A percentile compares a stretch with the other conserved stretches of the same genome.
Conservation (phyloP, 345 rosid species). For the Lepidium didymum region DNA sequence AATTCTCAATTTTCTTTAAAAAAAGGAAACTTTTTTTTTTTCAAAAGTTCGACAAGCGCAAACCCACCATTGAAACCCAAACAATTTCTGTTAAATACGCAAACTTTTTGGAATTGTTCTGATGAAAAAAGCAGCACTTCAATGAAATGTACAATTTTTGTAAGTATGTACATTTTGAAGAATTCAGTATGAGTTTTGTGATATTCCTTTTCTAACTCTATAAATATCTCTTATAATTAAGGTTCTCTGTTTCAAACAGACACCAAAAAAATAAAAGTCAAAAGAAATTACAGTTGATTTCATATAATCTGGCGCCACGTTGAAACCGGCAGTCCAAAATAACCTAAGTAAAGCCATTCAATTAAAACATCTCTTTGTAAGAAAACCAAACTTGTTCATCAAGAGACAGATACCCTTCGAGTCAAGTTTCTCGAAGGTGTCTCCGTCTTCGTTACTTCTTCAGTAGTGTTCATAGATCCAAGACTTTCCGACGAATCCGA, state of each 20-base stretch:
- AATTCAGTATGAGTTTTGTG: too few species aligned
- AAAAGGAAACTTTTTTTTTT: too few species aligned
- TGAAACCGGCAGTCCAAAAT: background rate
- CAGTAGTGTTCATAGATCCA: slow-evolving; percentile 39
- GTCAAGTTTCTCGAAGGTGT: slow-evolving; percentile 56
- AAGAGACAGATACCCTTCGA: slow-evolving; percentile 69
- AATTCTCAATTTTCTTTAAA: too few species aligned
- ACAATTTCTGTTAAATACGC: too few species aligned
- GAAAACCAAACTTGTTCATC: slow-evolving; percentile 7
- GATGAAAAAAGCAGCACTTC: too few species aligned
- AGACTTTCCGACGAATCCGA: slow-evolving; percentile 78
- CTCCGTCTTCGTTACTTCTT: slow-evolving; percentile 43
- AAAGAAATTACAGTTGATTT: slow-evolving; percentile 13
- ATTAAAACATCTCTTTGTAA: background rate
- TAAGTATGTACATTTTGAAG: too few species aligned
- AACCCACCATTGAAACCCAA: too few species aligned
- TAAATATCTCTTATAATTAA: background rate
- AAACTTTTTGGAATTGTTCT: too few species aligned
- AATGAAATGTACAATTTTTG: too few species aligned
- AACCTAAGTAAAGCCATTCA: background rate
- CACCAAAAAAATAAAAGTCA: background rate
- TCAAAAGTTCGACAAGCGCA: too few species aligned
- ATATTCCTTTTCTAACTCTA: background rate
- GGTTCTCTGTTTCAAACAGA: background rate
- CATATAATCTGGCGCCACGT: background rate